Percentiles rank a stretch among this genome's conserved stretches.
These are phyloP conservation scores for Kluyveromyces lactis DNA, from an alignment of 805 yeast species.

Conservation along the genomic window DNA sequence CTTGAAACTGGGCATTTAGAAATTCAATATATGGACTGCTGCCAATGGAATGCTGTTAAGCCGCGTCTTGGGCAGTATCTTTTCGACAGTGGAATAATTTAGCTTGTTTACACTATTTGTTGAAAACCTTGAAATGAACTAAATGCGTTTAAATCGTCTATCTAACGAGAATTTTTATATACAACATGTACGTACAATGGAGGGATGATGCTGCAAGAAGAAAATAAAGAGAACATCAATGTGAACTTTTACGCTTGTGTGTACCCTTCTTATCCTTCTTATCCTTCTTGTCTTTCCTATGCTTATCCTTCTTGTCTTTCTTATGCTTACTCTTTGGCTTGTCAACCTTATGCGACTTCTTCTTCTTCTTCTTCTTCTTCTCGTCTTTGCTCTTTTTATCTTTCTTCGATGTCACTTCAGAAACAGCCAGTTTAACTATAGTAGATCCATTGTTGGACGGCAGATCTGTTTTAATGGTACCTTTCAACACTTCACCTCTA, in stretches of 20 bases:
- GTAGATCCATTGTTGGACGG: conserved; percentile 6
- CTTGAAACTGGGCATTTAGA: too few species aligned
- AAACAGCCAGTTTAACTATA: conserved; percentile 10
- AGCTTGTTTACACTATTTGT: too few species aligned
- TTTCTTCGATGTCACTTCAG: conserved; percentile 9
- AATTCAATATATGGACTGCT: too few species aligned
- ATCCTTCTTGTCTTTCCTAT: background rate
- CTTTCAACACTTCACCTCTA: conserved; percentile 74
- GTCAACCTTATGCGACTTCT: conserved; percentile 17
- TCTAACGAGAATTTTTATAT: too few species aligned
- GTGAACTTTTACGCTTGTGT: conserved; percentile 13
- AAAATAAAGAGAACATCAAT: background rate
- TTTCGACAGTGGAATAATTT: too few species aligned
- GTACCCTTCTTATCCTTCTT: conserved; percentile 18
- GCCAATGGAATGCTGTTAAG: too few species aligned
- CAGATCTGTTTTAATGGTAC: conserved; percentile 48
- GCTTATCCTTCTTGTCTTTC: conserved; percentile 15
- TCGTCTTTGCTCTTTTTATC: conserved; percentile 10
- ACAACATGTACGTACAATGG: too few species aligned
- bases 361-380: conserved; percentile 13
- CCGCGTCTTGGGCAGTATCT: too few species aligned
- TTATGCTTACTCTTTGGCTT: conserved; percentile 17
- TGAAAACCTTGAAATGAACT: too few species aligned
- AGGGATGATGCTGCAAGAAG: too few species aligned
- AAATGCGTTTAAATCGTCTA: too few species aligned